These are phyloP conservation scores for Pestalotiopsis sp. DNA, from an alignment of 2,329 filamentous ascomycete genomes.

Conservation along the genomic window DNA sequence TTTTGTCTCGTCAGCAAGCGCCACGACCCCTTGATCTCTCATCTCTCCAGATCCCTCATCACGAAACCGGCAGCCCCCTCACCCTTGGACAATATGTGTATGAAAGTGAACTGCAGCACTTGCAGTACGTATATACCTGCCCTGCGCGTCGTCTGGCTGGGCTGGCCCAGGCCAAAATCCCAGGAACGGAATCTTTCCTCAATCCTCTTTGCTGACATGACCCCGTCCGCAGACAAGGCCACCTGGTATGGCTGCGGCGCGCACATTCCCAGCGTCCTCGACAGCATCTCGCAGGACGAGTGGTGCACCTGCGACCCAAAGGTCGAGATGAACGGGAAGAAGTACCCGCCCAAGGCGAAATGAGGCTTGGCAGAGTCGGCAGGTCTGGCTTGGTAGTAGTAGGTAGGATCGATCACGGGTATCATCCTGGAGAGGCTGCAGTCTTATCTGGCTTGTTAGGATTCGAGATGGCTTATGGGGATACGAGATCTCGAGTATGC, in stretches of 20 bases:
- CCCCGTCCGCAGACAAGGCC: constrained; percentile 47
- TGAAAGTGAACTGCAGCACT: constrained; percentile 60
- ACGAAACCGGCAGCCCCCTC: neutral
- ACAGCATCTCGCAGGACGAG: constrained; percentile 55
- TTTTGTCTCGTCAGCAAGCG: too few species aligned
- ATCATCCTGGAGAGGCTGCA: neutral
- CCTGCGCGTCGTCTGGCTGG: too few species aligned
- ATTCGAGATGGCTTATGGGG: neutral
- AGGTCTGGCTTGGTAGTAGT: neutral
- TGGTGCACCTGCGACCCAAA: constrained; percentile 69
- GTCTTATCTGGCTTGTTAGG: neutral
- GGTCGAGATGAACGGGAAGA: constrained; percentile 59
- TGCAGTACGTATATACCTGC: constrained; percentile 55
- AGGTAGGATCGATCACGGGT: neutral
- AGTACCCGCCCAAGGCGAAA: constrained; percentile 66
- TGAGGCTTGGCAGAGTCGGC: neutral
- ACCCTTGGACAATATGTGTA: constrained; percentile 56
- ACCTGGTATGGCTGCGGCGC: constrained; percentile 68
- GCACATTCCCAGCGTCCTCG: constrained; percentile 65
- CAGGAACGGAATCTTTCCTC: neutral
- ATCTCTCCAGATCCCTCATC: neutral
- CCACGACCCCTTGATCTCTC: neutral
- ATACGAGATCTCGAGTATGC: neutral
- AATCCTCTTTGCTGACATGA: constrained; percentile 13
- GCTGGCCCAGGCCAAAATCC: neutral